These are phyloP conservation scores for Rosa rugosa DNA, from an alignment of 306 rosid genomes.

Conservation along the genomic window DNA sequence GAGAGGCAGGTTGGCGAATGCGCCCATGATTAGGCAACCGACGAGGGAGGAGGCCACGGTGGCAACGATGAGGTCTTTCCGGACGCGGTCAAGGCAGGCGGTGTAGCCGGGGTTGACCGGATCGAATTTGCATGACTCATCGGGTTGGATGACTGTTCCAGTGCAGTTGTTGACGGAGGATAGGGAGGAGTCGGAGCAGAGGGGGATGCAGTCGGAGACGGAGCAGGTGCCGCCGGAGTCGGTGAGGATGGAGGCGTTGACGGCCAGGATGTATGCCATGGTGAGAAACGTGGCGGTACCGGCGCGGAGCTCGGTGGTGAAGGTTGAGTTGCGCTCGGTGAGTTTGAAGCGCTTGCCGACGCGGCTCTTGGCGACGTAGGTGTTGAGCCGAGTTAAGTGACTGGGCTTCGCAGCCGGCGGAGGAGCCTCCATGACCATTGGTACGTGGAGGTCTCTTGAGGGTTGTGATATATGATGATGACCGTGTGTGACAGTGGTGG, in stretches of 20 bases:
- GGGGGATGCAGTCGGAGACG: constrained; percentile 75
- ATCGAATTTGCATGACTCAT: constrained; percentile 57
- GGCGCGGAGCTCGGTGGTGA: constrained; percentile 98
- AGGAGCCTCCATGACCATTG: constrained; percentile 42
- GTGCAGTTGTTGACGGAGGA: constrained; percentile 49
- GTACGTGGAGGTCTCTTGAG: neutral
- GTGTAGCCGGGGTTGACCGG: constrained; percentile 90
- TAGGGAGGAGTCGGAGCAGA: constrained; percentile 69
- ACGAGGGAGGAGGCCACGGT: constrained; percentile 79
- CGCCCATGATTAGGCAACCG: constrained; percentile 90
- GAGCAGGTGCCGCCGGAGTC: constrained; percentile 96
- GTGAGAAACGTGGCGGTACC: constrained; percentile 98
- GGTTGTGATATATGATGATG: neutral
- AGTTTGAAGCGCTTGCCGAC: constrained; percentile 78
- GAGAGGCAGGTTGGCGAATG: constrained; percentile 83
- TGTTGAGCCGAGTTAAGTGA: constrained; percentile 57
- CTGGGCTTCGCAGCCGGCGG: constrained; percentile 24
- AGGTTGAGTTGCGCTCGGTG: constrained; percentile 67
- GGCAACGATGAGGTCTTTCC: constrained; percentile 86
- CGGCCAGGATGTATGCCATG: constrained; percentile 98
- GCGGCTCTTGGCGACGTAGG: constrained; percentile 45
- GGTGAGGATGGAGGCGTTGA: constrained; percentile 89
- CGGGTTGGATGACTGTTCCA: constrained; percentile 51
- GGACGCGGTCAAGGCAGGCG: constrained; percentile 58
- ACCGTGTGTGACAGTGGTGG: neutral